phyloP scores from a whole-genome alignment of 768 basidiomycete species.

The Dacryopinax primogenitus region DNA sequence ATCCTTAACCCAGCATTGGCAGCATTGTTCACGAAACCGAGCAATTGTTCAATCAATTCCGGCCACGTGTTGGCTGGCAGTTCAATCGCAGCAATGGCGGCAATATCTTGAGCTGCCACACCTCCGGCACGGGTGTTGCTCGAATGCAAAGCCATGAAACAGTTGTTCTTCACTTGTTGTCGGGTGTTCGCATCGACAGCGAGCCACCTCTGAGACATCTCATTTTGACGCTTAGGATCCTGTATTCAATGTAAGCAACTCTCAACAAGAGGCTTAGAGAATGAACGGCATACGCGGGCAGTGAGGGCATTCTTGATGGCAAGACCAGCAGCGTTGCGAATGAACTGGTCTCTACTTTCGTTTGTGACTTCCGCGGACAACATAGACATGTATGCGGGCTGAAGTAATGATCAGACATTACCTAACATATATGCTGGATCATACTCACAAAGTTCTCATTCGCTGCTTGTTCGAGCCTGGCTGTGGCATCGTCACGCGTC shows the following conservation, averaged over 20 bases:
- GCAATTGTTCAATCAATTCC: conserved; percentile 73
- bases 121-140: conserved; percentile 56
- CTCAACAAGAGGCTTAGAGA: conserved; percentile 17
- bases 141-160: conserved; percentile 71
- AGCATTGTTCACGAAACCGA: conserved; percentile 72
- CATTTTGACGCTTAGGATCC: conserved; percentile 62
- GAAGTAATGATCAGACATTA: conserved; percentile 17
- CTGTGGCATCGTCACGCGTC: conserved; percentile 84
- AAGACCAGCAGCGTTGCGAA: conserved; percentile 90
- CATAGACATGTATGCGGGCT: conserved; percentile 90
- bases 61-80: conserved; percentile 80
- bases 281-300: conserved; percentile 55
- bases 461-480: conserved; percentile 75
- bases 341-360: conserved; percentile 52
- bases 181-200: conserved; percentile 53
- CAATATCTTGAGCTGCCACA: conserved; percentile 85
- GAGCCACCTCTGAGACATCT: conserved; percentile 71
- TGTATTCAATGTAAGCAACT: conserved; percentile 27
- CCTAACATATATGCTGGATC: background rate
- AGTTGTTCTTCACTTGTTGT: conserved; percentile 74
- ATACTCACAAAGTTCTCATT: conserved; percentile 76
- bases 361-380: conserved; percentile 74
- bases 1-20: conserved; percentile 63
- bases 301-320: conserved; percentile 92
- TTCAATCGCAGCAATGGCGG: conserved; percentile 88